Base-by-base conservation (phyloP, 139 green algal species). In the Ostreobium quekettii region DNA sequence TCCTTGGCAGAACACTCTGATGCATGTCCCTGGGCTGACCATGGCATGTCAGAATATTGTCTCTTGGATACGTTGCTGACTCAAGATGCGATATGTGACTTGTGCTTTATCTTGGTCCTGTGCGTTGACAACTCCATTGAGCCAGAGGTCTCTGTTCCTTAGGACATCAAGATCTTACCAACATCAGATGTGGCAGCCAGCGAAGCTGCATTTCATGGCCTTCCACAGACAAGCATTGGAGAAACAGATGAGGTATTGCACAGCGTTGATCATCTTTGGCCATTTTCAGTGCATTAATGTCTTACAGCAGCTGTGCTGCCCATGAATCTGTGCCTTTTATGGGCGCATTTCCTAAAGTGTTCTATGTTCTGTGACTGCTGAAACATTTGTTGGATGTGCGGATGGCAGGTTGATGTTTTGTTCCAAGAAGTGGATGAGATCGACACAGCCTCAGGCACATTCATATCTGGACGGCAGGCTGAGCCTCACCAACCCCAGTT, bases 401-500 rank as follows among this genome's bases (percentile, higher is more conserved):
- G n/a, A n/a, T n/a, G n/a, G 57, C 60, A 85, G 76, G 63, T 86
- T 46, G 71, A 76, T 64, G 49, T 86, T 1, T 37, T 66, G 3
- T 63, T 89, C 26, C 70, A 82, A 8, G 72, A 89, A 60, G 81
- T 77, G 8, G 80, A 89, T 37, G 67, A 81, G 67, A 57, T 87
- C 7, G 83, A 87, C 49, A 7, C 39, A 3, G n/a, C 56, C 4
- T 60, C 49, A 2, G 66, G 75, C 29, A 75, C 83, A 2, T 76
- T 74, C 24, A 48, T 89, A 33, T 75, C 76, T 31, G 83, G 83
- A n/a, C 67, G 74, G 3, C 26, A 64, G 0, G 62, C 61, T 36
- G 73, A 85, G 58, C 80, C 80, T 15, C 69, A 79, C 36, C 83
- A 89, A 63, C 83, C 80, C 1, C 76, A 89, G 30, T 69, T 85